Percentiles rank a stretch among this genome's conserved stretches.
phyloP scores from a whole-genome alignment of 495 filamentous ascomycete species.

The Filosporella fistucella region DNA sequence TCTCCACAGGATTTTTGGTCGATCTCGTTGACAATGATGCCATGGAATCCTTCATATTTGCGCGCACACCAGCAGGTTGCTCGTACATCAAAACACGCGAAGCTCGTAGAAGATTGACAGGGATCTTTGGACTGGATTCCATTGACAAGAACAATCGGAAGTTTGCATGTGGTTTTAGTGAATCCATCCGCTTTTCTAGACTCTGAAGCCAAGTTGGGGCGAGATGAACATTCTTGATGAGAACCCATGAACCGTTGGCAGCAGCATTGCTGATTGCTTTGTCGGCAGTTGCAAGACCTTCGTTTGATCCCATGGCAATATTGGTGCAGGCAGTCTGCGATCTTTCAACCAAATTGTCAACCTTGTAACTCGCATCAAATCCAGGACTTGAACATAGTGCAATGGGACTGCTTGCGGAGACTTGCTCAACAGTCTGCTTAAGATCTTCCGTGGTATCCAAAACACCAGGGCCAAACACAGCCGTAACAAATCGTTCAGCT shows the following conservation, averaged over 20 bases:
- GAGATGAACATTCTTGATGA: conserved; percentile 98
- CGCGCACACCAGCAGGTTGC: conserved; percentile 91
- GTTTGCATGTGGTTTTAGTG: conserved; percentile 88
- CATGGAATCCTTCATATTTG: conserved; percentile 98
- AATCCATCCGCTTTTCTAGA: conserved; percentile 92
- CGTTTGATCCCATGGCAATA: conserved; percentile 98
- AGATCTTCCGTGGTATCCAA: conserved; percentile 81
- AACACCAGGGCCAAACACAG: conserved; percentile 80
- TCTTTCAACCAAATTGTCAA: conserved; percentile 87
- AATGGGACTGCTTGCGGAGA: conserved; percentile 79
- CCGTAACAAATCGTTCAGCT: conserved; percentile 83
- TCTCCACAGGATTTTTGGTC: conserved; percentile 81
- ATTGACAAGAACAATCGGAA: conserved; percentile 97
- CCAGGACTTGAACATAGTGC: conserved; percentile 90
- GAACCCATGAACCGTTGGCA: conserved; percentile 88
- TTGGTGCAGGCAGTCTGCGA: conserved; percentile 80
- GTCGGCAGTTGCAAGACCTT: conserved; percentile 86
- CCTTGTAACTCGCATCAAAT: conserved; percentile 98
- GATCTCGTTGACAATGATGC: conserved; percentile 74
- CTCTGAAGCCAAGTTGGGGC: conserved; percentile 94
- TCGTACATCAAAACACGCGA: conserved; percentile 97
- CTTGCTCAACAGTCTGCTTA: conserved; percentile 76
- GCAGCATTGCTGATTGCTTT: conserved; percentile 93
- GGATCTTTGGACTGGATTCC: conserved; percentile 96
- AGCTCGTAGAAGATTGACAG: conserved; percentile 90